Base-by-base conservation (phyloP, 176 grass and related monocot genomes). In the Carex parvula region DNA sequence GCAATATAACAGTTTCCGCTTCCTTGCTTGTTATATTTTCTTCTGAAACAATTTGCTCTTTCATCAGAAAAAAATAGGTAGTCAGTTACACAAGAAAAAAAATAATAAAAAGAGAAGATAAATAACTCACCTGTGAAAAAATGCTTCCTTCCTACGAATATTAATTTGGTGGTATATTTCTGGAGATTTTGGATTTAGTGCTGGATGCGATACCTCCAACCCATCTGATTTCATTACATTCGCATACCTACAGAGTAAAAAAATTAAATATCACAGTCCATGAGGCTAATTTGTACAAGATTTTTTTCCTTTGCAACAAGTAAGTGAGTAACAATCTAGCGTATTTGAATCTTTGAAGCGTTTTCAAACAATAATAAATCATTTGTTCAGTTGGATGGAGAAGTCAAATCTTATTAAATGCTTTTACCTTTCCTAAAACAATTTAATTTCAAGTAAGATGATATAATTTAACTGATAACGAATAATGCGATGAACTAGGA, bases 141-240 rank as follows among this genome's bases (percentile, higher is more conserved):
- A 88, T 8, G 81, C 84, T 0, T 75, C 84, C 65, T 91, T 94
- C 68, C 80, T 87, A 73, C 87, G 95, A 88, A 91, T 87, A 80
- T 87, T 98, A 84, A 98, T 94, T n/a, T 79, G 84, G 56, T 98
- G 91, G 90, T 98, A 92, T 82, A 98, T 90, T 94, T 98, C 92
- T 78, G 90, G 88, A 44, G 84, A 80, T 56, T 93, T 91, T 89
- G 91, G 88, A 74, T 98, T 89, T 21, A 98, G 82, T 69, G 79
- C 90, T 82, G 95, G 95, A 64, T 98, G 95, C 60, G 95, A 98
- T 74, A 98, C 94, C 86, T 94, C 89, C 54, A 98, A 81, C 11
- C 91, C 88, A 87, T 91, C 91, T 93, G 92, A 94, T 91, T 91
- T 91, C 54, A 98, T 80, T 87, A 91, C 91, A 85, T 90, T 88